Evolutionary conservation across 768 basidiomycete genomes (phyloP), one percentile per base, ranked within the genome.

Genomic region (Mycena rosella): DNA sequence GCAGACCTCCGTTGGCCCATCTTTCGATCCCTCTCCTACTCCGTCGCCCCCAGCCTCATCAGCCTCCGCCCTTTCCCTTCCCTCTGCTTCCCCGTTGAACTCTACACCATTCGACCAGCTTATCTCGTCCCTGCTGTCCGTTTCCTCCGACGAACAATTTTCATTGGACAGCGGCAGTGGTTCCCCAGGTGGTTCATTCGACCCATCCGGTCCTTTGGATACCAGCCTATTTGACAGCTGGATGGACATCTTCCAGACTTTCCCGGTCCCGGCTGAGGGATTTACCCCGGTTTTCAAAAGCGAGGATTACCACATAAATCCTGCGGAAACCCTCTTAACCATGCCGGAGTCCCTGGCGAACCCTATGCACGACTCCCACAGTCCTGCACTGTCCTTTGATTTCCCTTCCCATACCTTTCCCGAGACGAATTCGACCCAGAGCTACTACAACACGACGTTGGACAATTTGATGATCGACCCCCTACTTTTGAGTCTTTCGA

Each of bases 181-280:
- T 45, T 38, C 57, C 22, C 47, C 40, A 14, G 57, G 47, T 60
- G 55, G 58, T 34, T 60, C 20, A 24, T 54, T 53, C 47, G 42
- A 40, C 56, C 29, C 49, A 36, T 62, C 49, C 24, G 56, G 44
- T 53, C 51, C 69, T 17, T 71, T 77, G 44, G 86, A 87, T 69
- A 78, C 80, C 55, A 69, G 78, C 24, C 73, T 82, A 14, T 81
- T 86, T 66, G 84, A 88, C 67, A 84, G 80, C 40, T 88, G 86
- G 86, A 79, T 88, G 76, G 82, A 80, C 56, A 81, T 85, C 53
- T 77, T 88, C n/a, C 80, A 86, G 47, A 75, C 80, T 2, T 84
- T 86, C 56, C 80, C 85, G 9, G 73, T 80, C 29, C 74, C 77
- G 20, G 73, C 76, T 20, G 78, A 78, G 47, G 79, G 74, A 15